phyloP scores from a whole-genome alignment of 208 protist genomes.

The Endotrypanum monterogeii region DNA sequence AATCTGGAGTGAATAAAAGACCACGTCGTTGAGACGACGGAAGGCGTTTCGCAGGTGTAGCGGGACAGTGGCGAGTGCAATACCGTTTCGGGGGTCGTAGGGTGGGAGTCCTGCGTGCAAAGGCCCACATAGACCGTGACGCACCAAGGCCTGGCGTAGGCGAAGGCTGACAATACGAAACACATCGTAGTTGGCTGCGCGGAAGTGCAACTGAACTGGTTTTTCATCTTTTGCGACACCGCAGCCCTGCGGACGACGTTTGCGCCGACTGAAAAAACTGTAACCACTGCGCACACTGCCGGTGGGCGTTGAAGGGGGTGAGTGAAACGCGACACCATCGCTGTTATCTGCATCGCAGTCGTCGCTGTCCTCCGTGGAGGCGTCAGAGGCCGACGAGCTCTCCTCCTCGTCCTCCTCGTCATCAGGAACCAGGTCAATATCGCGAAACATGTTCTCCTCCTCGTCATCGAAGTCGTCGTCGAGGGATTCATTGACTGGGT shows the following conservation, averaged over 20 bases:
- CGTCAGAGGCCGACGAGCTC: slow-evolving; percentile 15
- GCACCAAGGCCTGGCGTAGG: slow-evolving; percentile 44
- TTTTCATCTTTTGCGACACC: slow-evolving; percentile 19
- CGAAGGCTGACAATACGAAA: slow-evolving; percentile 46
- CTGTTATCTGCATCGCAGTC: slow-evolving; percentile 22
- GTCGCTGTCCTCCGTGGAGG: slow-evolving; percentile 21
- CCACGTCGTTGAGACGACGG: slow-evolving; percentile 40
- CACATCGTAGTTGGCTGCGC: slow-evolving; percentile 42
- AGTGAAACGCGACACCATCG: slow-evolving; percentile 29
- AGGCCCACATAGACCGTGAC: slow-evolving; percentile 39
- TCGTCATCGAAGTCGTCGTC: slow-evolving; percentile 44
- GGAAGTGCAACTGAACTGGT: slow-evolving; percentile 33
- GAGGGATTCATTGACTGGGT: slow-evolving; percentile 31
- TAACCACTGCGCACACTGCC: slow-evolving; percentile 22
- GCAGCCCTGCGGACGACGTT: not conserved
- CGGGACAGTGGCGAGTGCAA: slow-evolving; percentile 51
- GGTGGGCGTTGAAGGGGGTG: slow-evolving; percentile 22
- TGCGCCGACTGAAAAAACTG: slow-evolving; percentile 29
- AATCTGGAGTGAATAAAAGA: slow-evolving; percentile 55
- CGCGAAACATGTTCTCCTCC: slow-evolving; percentile 47
- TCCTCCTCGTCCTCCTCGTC: slow-evolving; percentile 34
- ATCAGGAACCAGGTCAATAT: slow-evolving; percentile 40
- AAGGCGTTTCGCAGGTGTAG: slow-evolving; percentile 57
- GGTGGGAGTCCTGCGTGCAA: slow-evolving; percentile 53
- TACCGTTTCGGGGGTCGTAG: slow-evolving; percentile 64